A percentile compares a stretch with the other conserved stretches of the same genome.
Conservation (phyloP, 768 basidiomycete species). For the Tylopilus vinaceipallidus region DNA sequence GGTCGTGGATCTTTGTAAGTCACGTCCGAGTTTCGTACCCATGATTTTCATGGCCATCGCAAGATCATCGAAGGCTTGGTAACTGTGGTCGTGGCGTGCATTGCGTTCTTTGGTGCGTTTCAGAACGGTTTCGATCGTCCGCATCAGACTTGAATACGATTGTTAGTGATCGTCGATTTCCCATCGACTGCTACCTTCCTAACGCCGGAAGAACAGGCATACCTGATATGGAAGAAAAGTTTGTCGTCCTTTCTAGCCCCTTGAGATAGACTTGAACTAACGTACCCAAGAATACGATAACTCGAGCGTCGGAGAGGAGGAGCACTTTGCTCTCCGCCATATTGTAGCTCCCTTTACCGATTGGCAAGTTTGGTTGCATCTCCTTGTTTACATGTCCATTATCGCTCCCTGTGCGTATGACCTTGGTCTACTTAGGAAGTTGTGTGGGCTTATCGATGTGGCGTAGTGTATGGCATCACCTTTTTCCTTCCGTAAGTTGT, state of each 20-base stretch:
- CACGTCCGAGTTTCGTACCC: no score
- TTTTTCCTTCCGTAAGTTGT: slow-evolving; percentile 63
- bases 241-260: neutral
- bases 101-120: slow-evolving; percentile 50
- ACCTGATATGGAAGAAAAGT: slow-evolving; percentile 20
- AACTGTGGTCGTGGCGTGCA: slow-evolving; percentile 54
- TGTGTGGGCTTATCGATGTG: slow-evolving; percentile 5
- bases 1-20: slow-evolving; percentile 69
- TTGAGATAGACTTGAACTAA: slow-evolving; percentile 46
- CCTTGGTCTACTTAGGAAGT: no score
- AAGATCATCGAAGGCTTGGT: slow-evolving; percentile 42
- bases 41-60: neutral
- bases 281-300: slow-evolving; percentile 42
- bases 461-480: slow-evolving; percentile 64
- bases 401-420: slow-evolving; percentile 57
- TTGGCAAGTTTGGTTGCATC: slow-evolving; percentile 51
- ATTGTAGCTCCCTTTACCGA: slow-evolving; percentile 52
- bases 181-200: slow-evolving; percentile 20
- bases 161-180: slow-evolving; percentile 56
- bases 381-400: slow-evolving; percentile 43
- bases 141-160: neutral
- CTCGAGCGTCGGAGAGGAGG: slow-evolving; percentile 38
- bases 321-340: slow-evolving; percentile 54
- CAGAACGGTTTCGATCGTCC: neutral
- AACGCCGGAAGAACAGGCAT: slow-evolving; percentile 15